A percentile compares a stretch with the other conserved stretches of the same genome.
Evolutionary conservation across 2,329 filamentous ascomycete species (phyloP).

Genomic region (Cladosporium sp.): DNA sequence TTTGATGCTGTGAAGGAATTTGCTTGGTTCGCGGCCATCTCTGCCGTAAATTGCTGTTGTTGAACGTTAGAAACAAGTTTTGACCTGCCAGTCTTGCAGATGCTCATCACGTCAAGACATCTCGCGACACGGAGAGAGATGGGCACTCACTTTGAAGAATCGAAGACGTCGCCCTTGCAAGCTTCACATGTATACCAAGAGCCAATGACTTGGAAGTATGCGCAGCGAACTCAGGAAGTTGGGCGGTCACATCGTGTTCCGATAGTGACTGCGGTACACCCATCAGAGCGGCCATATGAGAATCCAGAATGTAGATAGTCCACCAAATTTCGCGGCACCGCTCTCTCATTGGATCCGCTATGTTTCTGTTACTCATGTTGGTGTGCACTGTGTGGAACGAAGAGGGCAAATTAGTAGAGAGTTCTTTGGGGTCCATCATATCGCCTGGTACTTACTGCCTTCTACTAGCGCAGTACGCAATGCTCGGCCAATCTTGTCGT

Average conservation of each 20-base stretch:
- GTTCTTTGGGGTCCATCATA: background rate
- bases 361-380: conserved; percentile 47
- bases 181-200: conserved; percentile 48
- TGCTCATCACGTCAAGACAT: background rate
- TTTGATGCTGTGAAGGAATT: conserved; percentile 27
- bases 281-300: conserved; percentile 57
- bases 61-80: conserved; percentile 4
- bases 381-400: conserved; percentile 46
- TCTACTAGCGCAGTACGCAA: conserved; percentile 51
- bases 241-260: conserved; percentile 54
- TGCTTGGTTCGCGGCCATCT: conserved; percentile 23
- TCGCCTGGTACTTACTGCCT: conserved; percentile 35
- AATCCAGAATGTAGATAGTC: conserved; percentile 56
- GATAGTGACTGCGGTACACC: conserved; percentile 52
- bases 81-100: background rate
- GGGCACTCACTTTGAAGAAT: conserved; percentile 46
- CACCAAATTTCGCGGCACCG: conserved; percentile 55
- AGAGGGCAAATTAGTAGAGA: background rate
- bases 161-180: conserved; percentile 47
- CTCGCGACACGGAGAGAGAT: background rate
- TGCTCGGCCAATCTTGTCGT: conserved; percentile 51
- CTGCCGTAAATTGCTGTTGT: conserved; percentile 26
- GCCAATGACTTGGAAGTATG: conserved; percentile 43
- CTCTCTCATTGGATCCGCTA: conserved; percentile 46
- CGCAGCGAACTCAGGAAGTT: conserved; percentile 46